Percentiles rank a stretch among this genome's conserved stretches.
Conservation (phyloP, 257 asterid species). For the Eustoma russellianum region DNA sequence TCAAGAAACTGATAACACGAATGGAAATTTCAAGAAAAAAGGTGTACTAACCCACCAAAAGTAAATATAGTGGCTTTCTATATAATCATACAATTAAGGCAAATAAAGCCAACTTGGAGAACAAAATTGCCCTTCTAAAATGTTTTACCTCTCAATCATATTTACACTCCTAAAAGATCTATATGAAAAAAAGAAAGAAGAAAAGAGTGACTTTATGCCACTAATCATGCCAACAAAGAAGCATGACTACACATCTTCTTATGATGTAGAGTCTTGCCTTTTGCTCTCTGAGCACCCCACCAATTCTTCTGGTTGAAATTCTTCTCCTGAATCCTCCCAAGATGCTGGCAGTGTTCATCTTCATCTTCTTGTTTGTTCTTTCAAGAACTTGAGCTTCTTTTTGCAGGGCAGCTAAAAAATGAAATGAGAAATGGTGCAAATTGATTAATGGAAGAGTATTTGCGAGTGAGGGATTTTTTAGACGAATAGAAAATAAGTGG, state of each 20-base stretch:
- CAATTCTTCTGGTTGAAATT: constrained; percentile 58
- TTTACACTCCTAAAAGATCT: constrained; percentile 22
- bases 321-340: constrained; percentile 53
- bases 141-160: constrained; percentile 2
- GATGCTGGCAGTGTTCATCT: constrained; percentile 28
- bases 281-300: constrained; percentile 66
- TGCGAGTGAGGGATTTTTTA: background rate
- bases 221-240: constrained; percentile 65
- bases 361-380: constrained; percentile 24
- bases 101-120: constrained; percentile 3
- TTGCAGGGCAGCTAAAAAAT: too few species aligned
- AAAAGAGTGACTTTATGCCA: too few species aligned
- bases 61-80: too few species aligned
- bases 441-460: background rate
- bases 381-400: background rate
- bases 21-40: too few species aligned
- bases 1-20: too few species aligned
- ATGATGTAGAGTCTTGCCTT: constrained; percentile 76
- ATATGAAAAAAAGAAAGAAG: constrained; percentile 3
- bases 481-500: constrained; percentile 1
- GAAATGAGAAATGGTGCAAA: too few species aligned
- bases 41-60: too few species aligned
- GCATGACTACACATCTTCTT: constrained; percentile 78
- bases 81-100: constrained; percentile 4
- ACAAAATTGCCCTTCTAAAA: constrained; percentile 20